Base-by-base conservation (phyloP, 352 stramenopile genomes). In the Pythium scleroteichum region DNA sequence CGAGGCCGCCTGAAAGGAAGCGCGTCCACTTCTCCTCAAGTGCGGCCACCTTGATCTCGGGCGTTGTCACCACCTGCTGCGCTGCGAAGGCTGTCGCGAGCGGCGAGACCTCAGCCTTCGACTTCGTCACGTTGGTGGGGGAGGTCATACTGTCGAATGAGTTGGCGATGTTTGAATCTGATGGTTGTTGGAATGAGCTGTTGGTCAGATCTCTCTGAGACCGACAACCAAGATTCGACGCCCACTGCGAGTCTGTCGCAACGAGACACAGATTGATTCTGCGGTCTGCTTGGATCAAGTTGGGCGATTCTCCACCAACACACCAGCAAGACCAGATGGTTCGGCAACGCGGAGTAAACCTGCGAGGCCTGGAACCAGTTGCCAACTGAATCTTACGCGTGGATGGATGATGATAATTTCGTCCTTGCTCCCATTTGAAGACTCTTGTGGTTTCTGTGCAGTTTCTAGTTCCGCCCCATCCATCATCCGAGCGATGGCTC, bases 1-100 rank as follows among this genome's bases (percentile, higher is more conserved):
- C 84, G 16, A 84, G 57, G 1, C 81, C 85, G 41, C 85, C 82
- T 3, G 83, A 79, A 19, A 90, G 22, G 58, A 95, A 92, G 27
- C 85, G 83, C 55, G 79, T 77, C 71, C 66, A 80, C 59, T 90
- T 79, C 48, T 82, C 57, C 38, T 91, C 79, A 17, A 88, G 70
- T 45, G 49, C 52, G n/a, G 69, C 42, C 49, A 76, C 69, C 42
- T 87, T 59, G 38, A 57, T 52, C 38, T 58, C 45, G 8, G 48
- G 16, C 20, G 54, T 44, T 3, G 52, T 7, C 5, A 19, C 22
- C 4, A 51, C 54, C 40, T 69, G 44, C 42, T 54, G 50, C 8
- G 63, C 46, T 16, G 63, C 38, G 2, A 44, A 42, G 19, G 63
- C 39, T 4, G 58, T 70, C n/a, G 62, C 51, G 7, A 64, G 45